Conservation (phyloP, 108 stramenopile species). For the Cyclotella choctawhatcheeana region DNA sequence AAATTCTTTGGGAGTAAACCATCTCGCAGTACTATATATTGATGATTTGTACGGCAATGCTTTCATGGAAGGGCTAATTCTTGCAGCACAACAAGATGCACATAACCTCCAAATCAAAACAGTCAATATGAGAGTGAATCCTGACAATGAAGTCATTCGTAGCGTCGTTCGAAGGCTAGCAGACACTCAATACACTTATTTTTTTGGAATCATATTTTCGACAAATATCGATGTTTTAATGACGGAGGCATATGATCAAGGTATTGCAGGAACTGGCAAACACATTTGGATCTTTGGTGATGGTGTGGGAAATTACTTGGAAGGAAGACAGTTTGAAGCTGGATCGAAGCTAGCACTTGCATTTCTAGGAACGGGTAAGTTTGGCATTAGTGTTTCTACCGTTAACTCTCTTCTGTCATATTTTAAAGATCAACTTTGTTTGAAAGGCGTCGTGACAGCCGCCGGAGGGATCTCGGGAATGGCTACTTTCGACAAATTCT, state of each 20-base stretch:
- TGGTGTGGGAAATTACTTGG: slow-evolving; percentile 16
- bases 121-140: neutral
- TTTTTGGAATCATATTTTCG: slow-evolving; percentile 32
- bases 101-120: neutral
- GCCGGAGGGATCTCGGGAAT: slow-evolving; percentile 46
- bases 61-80: slow-evolving; percentile 3
- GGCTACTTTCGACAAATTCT: slow-evolving; percentile 32
- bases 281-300: slow-evolving; percentile 61
- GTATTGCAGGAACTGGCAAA: slow-evolving; percentile 50
- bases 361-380: no score
- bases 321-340: slow-evolving; percentile 30
- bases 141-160: neutral
- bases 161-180: slow-evolving; percentile 5
- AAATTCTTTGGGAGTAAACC: neutral
- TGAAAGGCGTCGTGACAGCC: slow-evolving; percentile 23
- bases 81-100: no score
- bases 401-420: no score
- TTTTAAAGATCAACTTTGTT: no score
- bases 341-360: slow-evolving; percentile 51
- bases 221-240: slow-evolving; percentile 30
- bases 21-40: slow-evolving; percentile 14
- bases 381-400: no score
- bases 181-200: slow-evolving; percentile 33
- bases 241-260: slow-evolving; percentile 40
- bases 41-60: slow-evolving; percentile 23